These are phyloP conservation scores for Verticillium dahliae DNA, from an alignment of 2,329 filamentous ascomycete species.

Conservation along the genomic window DNA sequence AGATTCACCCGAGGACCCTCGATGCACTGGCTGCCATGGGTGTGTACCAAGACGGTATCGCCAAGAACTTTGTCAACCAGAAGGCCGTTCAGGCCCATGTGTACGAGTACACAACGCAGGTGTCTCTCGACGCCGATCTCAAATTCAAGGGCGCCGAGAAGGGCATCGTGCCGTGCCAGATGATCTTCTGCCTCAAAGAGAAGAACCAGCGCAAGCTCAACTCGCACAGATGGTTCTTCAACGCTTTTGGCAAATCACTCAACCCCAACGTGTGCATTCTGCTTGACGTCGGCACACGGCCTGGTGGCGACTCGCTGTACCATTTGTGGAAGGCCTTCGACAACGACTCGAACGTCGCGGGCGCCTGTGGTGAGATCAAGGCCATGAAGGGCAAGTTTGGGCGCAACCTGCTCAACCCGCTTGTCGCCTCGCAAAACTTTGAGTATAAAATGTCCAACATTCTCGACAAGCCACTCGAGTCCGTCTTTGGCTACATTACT, in stretches of 20 bases:
- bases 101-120: conserved; percentile 98
- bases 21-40: conserved; percentile 95
- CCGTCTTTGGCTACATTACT: conserved; percentile 96
- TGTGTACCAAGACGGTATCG: conserved; percentile 96
- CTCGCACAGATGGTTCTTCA: conserved; percentile 99
- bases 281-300: conserved; percentile 91
- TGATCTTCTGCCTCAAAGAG: conserved; percentile 98
- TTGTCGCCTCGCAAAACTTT: conserved; percentile 96
- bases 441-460: conserved; percentile 99
- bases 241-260: conserved; percentile 86
- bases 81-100: conserved; percentile 93
- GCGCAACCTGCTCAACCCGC: conserved; percentile 78
- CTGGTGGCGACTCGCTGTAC: conserved; percentile 84
- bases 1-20: conserved; percentile 83
- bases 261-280: conserved; percentile 96
- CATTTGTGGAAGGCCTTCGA: conserved; percentile 99
- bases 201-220: conserved; percentile 98
- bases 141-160: conserved; percentile 99
- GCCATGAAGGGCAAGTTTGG: conserved; percentile 88
- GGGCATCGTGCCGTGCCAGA: conserved; percentile 94
- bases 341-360: conserved; percentile 93
- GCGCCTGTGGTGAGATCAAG: conserved; percentile 95
- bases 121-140: conserved; percentile 88
- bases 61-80: conserved; percentile 96
- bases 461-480: conserved; percentile 92